Evolutionary conservation across 768 basidiomycete species (phyloP).

Genomic region (Hericium rajendrae): DNA sequence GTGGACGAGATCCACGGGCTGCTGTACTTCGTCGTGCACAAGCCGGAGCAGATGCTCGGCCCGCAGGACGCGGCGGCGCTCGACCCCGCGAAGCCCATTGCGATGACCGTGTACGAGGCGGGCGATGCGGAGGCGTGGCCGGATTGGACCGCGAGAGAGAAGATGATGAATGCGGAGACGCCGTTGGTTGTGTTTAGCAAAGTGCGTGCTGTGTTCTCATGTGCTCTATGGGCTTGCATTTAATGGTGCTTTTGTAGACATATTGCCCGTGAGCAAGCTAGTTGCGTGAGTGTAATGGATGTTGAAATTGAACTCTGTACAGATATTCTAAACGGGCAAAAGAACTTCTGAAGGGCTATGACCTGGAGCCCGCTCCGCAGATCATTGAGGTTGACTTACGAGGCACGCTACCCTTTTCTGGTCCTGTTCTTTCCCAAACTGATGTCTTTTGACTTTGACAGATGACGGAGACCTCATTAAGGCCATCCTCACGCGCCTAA

Average conservation of each 20-base stretch:
- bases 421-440: background rate
- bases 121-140: slow-evolving; percentile 21
- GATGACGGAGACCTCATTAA: slow-evolving; percentile 60
- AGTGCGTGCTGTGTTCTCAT: slow-evolving; percentile 27
- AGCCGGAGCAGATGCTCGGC: slow-evolving; percentile 32
- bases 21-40: slow-evolving; percentile 52
- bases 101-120: slow-evolving; percentile 46
- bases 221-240: background rate
- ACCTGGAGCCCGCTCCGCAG: slow-evolving; percentile 53
- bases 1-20: slow-evolving; percentile 55
- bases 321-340: slow-evolving; percentile 58
- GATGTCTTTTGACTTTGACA: slow-evolving; percentile 16
- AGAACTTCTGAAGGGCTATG: slow-evolving; percentile 48
- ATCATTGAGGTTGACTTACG: slow-evolving; percentile 71
- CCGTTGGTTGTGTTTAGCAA: slow-evolving; percentile 81
- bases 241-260: slow-evolving; percentile 31
- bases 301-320: slow-evolving; percentile 1
- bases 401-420: slow-evolving; percentile 27
- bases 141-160: slow-evolving; percentile 33
- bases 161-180: slow-evolving; percentile 34
- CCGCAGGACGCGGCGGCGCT: slow-evolving; percentile 5
- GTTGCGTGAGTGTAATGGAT: background rate
- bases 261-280: slow-evolving; percentile 54
- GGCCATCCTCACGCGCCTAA: slow-evolving; percentile 53
- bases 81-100: slow-evolving; percentile 38